Base-by-base conservation (phyloP, 768 basidiomycete genomes). In the Mycena vitilis region DNA sequence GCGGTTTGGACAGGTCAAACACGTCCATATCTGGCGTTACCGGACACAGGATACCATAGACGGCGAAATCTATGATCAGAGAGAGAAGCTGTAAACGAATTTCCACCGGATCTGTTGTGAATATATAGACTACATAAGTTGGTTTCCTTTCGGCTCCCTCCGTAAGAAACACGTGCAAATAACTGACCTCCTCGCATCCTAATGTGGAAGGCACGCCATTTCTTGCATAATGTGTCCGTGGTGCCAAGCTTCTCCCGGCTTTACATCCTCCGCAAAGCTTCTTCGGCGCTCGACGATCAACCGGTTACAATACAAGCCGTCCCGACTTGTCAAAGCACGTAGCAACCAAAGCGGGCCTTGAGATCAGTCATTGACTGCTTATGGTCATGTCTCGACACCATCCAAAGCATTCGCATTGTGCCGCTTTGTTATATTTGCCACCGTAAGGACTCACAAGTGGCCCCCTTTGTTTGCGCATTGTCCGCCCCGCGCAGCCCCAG, bases 11-110 rank as follows among this genome's bases (percentile, higher is more conserved):
- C 95, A 96, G 78, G 83, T 83, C 25, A 93, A 92, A 73, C 88
- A 86, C 59, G 96, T 97, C 48, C 84, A 88, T 60, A 89, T 97
- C 64, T 94, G 91, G 87, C 86, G 93, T 65, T 94, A 95, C 80
- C 81, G 95, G 75, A 95, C 93, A n/a, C 82, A 82, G 68, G 89
- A 95, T 72, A 97, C 95, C 6, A 95, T 96, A 73, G 96, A 98
- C 78, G 86, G 91, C 56, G 91, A 94, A 72, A 94, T 96, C 58
- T 95, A 88, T 65, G 84, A 87, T 63, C 86, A 91, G 75, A 78
- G 85, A 73, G 79, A 82, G 73, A 47, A 48, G 23, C 51, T 30
- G 42, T 56, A 56, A 47, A 30, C 42, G 7, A 52, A 16, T 34
- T 25, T 48, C 20, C 20, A 40, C 10, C 15, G 40, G 38, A 37